phyloP scores from a whole-genome alignment of 129 eudicot species.

The Artemisia annua region DNA sequence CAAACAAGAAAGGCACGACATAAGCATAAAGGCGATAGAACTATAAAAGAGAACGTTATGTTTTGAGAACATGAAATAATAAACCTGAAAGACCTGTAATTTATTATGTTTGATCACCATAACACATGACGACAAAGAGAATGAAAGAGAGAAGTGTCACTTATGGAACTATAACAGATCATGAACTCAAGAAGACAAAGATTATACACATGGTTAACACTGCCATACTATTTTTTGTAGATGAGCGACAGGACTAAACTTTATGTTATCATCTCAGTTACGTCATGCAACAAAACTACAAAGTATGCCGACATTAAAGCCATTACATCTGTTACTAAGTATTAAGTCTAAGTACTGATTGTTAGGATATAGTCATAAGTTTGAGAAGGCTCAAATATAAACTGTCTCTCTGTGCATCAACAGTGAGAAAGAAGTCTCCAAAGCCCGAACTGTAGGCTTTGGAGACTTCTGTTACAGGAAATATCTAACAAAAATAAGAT shows the following conservation, averaged over 20 bases:
- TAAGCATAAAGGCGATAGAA: slow-evolving; percentile 11
- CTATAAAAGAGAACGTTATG: background rate
- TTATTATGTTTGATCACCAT: background rate
- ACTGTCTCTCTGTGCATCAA: background rate
- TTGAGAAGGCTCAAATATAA: background rate
- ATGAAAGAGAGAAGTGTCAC: background rate
- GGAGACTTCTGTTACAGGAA: background rate
- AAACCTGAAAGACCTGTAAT: background rate
- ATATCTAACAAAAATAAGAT: background rate
- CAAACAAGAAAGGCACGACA: background rate
- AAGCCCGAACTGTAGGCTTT: background rate
- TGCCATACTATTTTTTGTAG: no score
- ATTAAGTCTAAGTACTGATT: background rate
- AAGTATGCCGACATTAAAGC: background rate
- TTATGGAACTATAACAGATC: background rate
- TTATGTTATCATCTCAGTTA: no score
- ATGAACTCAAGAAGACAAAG: background rate
- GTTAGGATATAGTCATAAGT: background rate
- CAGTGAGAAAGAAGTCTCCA: background rate
- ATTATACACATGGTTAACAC: background rate
- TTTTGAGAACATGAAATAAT: background rate
- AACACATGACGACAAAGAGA: background rate
- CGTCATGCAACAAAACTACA: no score
- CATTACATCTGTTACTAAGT: background rate
- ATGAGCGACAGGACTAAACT: no score